Evolutionary conservation across 192 early-diverging fungal species (phyloP).

Genomic region (Coemansia pectinata): DNA sequence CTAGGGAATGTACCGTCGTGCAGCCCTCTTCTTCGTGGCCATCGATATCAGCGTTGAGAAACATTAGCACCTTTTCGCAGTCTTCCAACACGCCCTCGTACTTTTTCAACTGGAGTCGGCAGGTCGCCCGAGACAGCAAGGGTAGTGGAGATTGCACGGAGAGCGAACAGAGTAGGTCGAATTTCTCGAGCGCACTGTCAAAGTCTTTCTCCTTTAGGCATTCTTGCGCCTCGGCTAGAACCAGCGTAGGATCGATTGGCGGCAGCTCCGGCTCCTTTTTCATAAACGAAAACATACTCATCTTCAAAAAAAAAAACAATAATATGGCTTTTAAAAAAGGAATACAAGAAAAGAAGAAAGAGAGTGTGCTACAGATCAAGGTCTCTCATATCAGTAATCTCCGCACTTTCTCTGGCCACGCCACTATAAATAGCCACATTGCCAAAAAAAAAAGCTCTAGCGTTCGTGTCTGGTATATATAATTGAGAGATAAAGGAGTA

Average conservation of each 20-base stretch:
- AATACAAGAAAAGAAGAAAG: background rate
- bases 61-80: conserved; percentile 52
- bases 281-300: conserved; percentile 38
- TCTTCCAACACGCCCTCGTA: conserved; percentile 51
- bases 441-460: background rate
- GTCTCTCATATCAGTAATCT: background rate
- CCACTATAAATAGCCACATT: background rate
- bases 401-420: background rate
- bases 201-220: conserved; percentile 47
- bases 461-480: background rate
- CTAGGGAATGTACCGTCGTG: conserved; percentile 55
- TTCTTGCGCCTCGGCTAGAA: conserved; percentile 53
- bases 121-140: conserved; percentile 50
- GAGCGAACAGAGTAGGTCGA: conserved; percentile 54
- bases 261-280: conserved; percentile 43
- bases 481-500: background rate
- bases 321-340: background rate
- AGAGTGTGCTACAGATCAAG: background rate
- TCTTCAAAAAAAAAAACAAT: background rate
- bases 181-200: conserved; percentile 48
- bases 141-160: conserved; percentile 54
- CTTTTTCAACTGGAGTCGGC: conserved; percentile 47
- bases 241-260: conserved; percentile 32
- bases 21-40: conserved; percentile 50
- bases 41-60: conserved; percentile 48